Evolutionary conservation across 805 yeast genomes (phyloP).

Genomic region (Wickerhamiella siamensis): DNA sequence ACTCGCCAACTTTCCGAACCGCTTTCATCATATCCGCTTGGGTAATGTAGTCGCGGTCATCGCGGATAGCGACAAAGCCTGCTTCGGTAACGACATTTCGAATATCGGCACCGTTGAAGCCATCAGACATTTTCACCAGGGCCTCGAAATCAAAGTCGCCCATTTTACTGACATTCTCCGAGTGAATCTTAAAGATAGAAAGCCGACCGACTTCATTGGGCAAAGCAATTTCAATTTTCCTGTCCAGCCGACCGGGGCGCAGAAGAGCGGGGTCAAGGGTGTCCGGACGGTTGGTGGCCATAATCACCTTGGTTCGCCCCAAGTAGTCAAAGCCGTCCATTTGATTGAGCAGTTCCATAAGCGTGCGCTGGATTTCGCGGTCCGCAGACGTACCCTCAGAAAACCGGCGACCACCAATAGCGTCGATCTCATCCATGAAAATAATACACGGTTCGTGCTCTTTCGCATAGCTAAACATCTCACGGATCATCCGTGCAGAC

Average conservation of each 20-base stretch:
- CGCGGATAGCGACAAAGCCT: conserved; percentile 95
- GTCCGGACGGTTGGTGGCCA: conserved; percentile 99
- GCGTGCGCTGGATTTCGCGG: conserved; percentile 93
- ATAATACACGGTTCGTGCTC: conserved; percentile 98
- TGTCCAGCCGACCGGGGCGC: conserved; percentile 94
- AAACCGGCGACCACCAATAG: conserved; percentile 96
- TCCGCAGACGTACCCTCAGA: conserved; percentile 98
- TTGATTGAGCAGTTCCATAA: conserved; percentile 92
- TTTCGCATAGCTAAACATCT: conserved; percentile 94
- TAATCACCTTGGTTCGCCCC: conserved; percentile 92
- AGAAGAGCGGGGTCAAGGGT: conserved; percentile 93
- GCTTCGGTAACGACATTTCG: conserved; percentile 97
- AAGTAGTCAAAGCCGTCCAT: conserved; percentile 97
- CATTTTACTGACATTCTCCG: conserved; percentile 66
- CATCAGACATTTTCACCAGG: conserved; percentile 95
- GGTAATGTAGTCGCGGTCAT: conserved; percentile 85
- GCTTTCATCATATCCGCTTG: conserved; percentile 97
- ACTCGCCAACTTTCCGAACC: conserved; percentile 91
- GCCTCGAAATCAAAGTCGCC: conserved; percentile 98
- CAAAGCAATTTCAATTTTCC: conserved; percentile 87
- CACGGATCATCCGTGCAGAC: conserved; percentile 89
- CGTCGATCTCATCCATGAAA: conserved; percentile 97
- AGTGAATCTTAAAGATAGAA: conserved; percentile 88
- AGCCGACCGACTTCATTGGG: conserved; percentile 94
- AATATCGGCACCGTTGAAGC: conserved; percentile 97